Evolutionary conservation across 257 asterid species (phyloP).

Genomic region (Gynochthodes officinalis): DNA sequence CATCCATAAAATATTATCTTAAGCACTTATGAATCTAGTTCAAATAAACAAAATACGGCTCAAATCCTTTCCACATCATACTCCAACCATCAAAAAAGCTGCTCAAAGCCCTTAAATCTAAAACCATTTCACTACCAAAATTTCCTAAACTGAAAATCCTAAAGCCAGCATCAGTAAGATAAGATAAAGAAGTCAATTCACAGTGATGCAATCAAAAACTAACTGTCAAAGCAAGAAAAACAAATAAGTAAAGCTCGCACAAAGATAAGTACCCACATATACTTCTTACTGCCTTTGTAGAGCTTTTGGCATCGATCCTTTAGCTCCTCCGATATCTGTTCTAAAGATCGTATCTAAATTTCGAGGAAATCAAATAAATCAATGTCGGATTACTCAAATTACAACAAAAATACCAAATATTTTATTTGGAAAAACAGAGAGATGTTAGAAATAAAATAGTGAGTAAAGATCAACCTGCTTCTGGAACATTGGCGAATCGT

Average conservation of each 20-base stretch:
- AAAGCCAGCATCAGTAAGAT: neutral
- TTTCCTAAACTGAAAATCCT: neutral
- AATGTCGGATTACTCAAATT: neutral
- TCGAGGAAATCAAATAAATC: neutral
- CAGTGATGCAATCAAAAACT: neutral
- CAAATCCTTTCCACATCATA: neutral
- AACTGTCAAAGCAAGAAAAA: neutral
- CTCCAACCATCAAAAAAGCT: neutral
- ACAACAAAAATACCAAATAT: neutral
- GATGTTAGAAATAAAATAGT: neutral
- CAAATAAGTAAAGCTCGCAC: neutral
- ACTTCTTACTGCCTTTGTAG: slow-evolving; percentile 76
- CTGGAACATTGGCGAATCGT: slow-evolving; percentile 98
- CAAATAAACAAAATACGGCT: neutral
- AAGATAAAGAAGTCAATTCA: too few relatives aligned
- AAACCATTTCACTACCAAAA: neutral
- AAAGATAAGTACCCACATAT: slow-evolving; percentile 51
- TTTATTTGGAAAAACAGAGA: neutral
- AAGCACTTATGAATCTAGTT: neutral
- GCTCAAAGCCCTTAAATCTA: neutral
- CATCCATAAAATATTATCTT: neutral
- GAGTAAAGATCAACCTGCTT: slow-evolving; percentile 51
- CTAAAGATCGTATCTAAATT: slow-evolving; percentile 72
- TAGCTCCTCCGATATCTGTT: slow-evolving; percentile 73
- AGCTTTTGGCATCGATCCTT: slow-evolving; percentile 94